A percentile compares a stretch with the other conserved stretches of the same genome.
Evolutionary conservation across 2,329 filamentous ascomycete species (phyloP).

Genomic region (Hypoxylon sp.): DNA sequence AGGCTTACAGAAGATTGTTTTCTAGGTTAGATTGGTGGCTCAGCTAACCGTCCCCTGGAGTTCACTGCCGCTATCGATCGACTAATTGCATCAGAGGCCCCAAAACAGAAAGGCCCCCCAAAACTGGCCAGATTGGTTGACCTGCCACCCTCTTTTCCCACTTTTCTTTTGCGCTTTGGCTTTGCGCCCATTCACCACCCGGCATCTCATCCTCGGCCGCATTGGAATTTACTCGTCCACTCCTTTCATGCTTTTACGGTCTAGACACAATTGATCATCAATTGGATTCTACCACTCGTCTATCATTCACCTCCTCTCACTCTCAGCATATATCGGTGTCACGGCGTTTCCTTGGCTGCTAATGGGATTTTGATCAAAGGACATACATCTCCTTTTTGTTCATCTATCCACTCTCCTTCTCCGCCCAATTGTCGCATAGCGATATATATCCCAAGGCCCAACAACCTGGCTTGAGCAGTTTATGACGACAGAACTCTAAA

Average conservation of each 20-base stretch:
- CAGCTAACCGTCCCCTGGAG: conserved; percentile 15
- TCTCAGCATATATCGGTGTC: conserved; percentile 6
- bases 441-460: conserved; percentile 31
- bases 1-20: neutral
- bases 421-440: conserved; percentile 20
- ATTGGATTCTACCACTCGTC: conserved; percentile 9
- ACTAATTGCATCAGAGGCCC: conserved; percentile 40
- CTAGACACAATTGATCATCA: conserved; percentile 5
- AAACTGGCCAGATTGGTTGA: conserved; percentile 46
- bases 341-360: conserved; percentile 24
- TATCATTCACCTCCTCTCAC: neutral
- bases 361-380: conserved; percentile 31
- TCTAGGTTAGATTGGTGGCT: conserved; percentile 22
- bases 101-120: neutral
- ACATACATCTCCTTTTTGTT: conserved; percentile 21
- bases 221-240: conserved; percentile 24
- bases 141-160: conserved; percentile 50
- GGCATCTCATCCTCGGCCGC: conserved; percentile 17
- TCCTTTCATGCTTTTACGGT: conserved; percentile 19
- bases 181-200: conserved; percentile 32
- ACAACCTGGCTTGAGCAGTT: conserved; percentile 6
- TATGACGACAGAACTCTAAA: conserved; percentile 27
- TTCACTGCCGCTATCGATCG: conserved; percentile 31
- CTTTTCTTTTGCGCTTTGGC: conserved; percentile 34
- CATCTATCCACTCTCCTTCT: conserved; percentile 14